Base-by-base conservation (phyloP, 2,329 filamentous ascomycete species). In the Ophiocordyceps sinensis region DNA sequence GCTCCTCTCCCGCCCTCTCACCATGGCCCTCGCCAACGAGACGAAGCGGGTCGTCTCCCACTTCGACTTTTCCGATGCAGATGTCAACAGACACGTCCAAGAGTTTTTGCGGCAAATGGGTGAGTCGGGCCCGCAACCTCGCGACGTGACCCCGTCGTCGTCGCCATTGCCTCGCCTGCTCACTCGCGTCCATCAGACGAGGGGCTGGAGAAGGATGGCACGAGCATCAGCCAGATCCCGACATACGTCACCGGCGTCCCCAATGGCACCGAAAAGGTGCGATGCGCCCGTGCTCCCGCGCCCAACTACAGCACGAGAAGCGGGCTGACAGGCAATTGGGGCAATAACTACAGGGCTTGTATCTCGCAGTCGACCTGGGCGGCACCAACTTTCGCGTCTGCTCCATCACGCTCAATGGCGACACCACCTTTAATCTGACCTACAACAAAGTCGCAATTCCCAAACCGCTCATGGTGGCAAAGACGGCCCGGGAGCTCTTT, bases 321-420 rank as follows among this genome's bases (percentile, higher is more conserved):
- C 19, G 19, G 19, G 36, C 40, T 41, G 15, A 41, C 19, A 28
- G 23, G 23, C 23, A 26, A 14, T 30, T 21, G 14, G 34, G 13
- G 13, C 23, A 4, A 5, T 28, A 5, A 28, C n/a, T 52, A 15
- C 52, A 93, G 86, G 91, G 91, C 38, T 71, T 95, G 32, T 98
- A 95, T 65, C 79, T 98, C 57, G 89, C 91, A 32, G 88, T 98
- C 49, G 91, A 98, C 57, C 75, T 98, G n/a, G 91, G 91, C 47
- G 91, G 91, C 53, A 98, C 91, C 49, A 98, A 98, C 67, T 94
- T 96, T 65, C 83, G 91, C 52, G 91, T 98, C 55, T 98, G 91
- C 68, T 95, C 89, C 36, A 83, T 98, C 55, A 76, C 85, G 52
- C 72, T 98, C 45, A 88, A 94, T 58, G 91, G 91, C 55, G 86